phyloP scores from a whole-genome alignment of 129 eudicot genomes.

The Pittosporum tobira region DNA sequence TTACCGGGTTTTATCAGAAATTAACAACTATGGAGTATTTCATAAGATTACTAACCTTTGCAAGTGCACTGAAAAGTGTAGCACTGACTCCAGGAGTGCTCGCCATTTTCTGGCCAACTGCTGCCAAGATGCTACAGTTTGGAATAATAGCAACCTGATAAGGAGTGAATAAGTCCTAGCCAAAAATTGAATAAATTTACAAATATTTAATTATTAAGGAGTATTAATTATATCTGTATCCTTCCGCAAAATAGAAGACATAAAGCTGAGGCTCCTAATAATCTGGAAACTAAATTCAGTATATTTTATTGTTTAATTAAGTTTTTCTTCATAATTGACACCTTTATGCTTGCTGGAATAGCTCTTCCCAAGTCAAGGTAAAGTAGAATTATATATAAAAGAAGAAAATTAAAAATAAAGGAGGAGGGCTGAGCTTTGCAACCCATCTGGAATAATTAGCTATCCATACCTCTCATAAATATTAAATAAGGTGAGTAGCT shows the following conservation, averaged over 20 bases:
- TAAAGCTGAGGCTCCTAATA: neutral
- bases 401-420: no score
- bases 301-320: no score
- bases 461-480: no score
- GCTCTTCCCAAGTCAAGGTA: no score
- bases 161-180: neutral
- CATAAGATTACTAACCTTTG: conserved; percentile 49
- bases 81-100: conserved; percentile 99
- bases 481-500: no score
- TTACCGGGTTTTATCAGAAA: no score
- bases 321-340: no score
- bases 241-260: neutral
- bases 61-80: conserved; percentile 86
- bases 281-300: neutral
- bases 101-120: conserved; percentile 99
- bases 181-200: neutral
- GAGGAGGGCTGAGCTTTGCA: no score
- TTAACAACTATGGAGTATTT: no score
- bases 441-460: no score
- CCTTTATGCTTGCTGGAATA: no score
- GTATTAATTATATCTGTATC: neutral
- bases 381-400: no score
- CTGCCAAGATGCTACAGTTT: conserved; percentile 94
- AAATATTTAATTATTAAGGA: neutral
- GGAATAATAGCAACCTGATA: conserved; percentile 79